Evolutionary conservation across 768 basidiomycete genomes (phyloP), one percentile per base, ranked within the genome.

Genomic region (Tephrocybe sp.): DNA sequence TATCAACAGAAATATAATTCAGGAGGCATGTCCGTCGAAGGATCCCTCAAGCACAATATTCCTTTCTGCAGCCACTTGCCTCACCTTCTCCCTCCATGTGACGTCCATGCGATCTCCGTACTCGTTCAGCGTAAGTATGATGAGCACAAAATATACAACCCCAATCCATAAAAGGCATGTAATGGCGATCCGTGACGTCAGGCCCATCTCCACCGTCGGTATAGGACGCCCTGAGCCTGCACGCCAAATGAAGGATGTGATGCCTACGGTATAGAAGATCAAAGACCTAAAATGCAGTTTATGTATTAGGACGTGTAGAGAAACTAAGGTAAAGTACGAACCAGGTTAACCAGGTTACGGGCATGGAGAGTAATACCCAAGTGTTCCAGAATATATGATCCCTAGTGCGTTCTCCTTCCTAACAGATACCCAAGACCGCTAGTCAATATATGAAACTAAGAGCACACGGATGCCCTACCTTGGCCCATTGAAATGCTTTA

Each of bases 281-380:
- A 89, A 81, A 0, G 87, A 82, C 81, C 81, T 82, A 31, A 5
- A 26, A 26, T 26, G 14, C 4, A 43, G 20, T 12, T 13, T 8
- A 46, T 26, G 9, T 6, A 22, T 10, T 22, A 2, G 11, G 11
- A 31, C 11, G n/a, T 14, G 2, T 14, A 9, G 2, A 36, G 11
- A 23, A 23, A 20, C 36, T 16, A 9, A 22, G 5, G 17, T 3
- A n/a, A 9, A 14, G 8, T 23, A 49, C 62, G 8, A 51, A 82
- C 85, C 84, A 89, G 5, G 84, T 77, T 48, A 87, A 77, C 82
- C 85, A 89, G 8, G 87, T 66, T 0, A 76, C 80, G 0, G 87
- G 87, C 70, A 83, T 75, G 3, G 83, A 74, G 35, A 84, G 68
- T 7, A 84, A 53, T 6, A 84, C 76, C 81, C 83, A 83, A 11